These are phyloP conservation scores for Fragosphaeria purpurea DNA, from an alignment of 2,329 filamentous ascomycete species.

Conservation along the genomic window DNA sequence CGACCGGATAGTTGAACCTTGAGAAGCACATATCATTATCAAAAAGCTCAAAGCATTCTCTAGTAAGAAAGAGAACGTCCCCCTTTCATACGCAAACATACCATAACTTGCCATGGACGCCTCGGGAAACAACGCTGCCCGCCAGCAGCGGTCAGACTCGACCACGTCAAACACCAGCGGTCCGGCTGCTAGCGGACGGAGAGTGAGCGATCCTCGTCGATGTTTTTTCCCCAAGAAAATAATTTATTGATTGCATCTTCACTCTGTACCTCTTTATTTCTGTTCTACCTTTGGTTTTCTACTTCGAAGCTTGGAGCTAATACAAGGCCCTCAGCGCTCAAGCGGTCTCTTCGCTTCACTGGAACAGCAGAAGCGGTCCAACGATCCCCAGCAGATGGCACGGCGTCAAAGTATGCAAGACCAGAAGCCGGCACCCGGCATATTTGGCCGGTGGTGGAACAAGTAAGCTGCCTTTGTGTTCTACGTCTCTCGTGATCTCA, in stretches of 20 bases:
- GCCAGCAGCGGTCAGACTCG: conserved; percentile 18
- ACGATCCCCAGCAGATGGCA: conserved; percentile 29
- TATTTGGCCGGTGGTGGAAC: conserved; percentile 47
- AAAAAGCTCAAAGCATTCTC: too few species aligned
- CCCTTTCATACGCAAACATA: too few species aligned
- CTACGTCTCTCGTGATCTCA: background rate
- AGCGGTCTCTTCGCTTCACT: conserved; percentile 41
- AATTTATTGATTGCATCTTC: too few species aligned
- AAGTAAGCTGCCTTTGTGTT: conserved; percentile 31
- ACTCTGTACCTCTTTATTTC: too few species aligned
- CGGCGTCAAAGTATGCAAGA: conserved; percentile 46
- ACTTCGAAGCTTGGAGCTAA: too few species aligned
- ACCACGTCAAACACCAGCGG: conserved; percentile 16
- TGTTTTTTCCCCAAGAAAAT: background rate
- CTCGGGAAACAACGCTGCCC: conserved; percentile 4
- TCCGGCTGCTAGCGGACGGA: conserved; percentile 7
- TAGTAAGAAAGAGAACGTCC: too few species aligned
- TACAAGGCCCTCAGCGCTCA: conserved; percentile 4
- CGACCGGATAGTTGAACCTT: too few species aligned
- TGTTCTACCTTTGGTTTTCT: too few species aligned
- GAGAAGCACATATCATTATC: too few species aligned
- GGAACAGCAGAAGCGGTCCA: conserved; percentile 38
- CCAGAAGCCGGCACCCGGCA: conserved; percentile 37
- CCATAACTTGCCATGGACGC: conserved; percentile 8
- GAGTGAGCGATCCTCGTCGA: conserved; percentile 9